A percentile compares a stretch with the other conserved stretches of the same genome.
These are phyloP conservation scores for Mycena leptocephala DNA, from an alignment of 768 basidiomycete genomes.

Conservation along the genomic window DNA sequence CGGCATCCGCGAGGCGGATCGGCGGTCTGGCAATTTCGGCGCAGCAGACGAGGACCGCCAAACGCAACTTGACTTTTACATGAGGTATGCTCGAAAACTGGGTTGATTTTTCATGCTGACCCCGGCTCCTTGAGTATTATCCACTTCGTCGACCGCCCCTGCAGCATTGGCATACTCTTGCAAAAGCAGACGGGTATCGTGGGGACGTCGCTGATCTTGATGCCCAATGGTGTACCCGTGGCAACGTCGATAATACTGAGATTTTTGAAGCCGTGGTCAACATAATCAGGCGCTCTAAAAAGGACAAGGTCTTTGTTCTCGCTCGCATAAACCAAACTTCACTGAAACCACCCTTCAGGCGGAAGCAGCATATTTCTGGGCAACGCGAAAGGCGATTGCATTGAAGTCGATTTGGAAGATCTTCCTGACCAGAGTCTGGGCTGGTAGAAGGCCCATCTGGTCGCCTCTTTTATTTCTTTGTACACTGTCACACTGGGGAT, in stretches of 20 bases:
- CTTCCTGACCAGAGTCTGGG: slow-evolving; percentile 31
- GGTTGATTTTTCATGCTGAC: not conserved
- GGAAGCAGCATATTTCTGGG: slow-evolving; percentile 30
- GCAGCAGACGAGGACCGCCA: not conserved
- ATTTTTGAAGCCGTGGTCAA: slow-evolving; percentile 7
- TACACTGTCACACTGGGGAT: too few relatives aligned
- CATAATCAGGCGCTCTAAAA: slow-evolving; percentile 5
- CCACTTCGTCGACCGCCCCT: slow-evolving; percentile 1
- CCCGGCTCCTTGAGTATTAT: not conserved
- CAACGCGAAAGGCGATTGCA: slow-evolving; percentile 27
- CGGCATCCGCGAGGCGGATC: slow-evolving; percentile 5
- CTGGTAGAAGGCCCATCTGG: slow-evolving; percentile 21
- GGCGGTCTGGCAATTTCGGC: not conserved
- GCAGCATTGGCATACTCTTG: not conserved
- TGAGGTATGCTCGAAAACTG: not conserved
- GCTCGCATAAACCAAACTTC: not conserved
- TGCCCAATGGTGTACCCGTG: not conserved
- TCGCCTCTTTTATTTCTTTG: too few relatives aligned
- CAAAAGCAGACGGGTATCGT: slow-evolving; percentile 8
- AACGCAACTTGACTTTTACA: not conserved
- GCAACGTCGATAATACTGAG: not conserved
- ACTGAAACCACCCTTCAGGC: not conserved
- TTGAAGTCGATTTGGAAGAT: slow-evolving; percentile 31
- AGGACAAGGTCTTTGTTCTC: slow-evolving; percentile 12
- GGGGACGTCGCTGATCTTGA: not conserved